Base-by-base conservation (phyloP, 495 filamentous ascomycete species). In the Aspergillus bridgeri region DNA sequence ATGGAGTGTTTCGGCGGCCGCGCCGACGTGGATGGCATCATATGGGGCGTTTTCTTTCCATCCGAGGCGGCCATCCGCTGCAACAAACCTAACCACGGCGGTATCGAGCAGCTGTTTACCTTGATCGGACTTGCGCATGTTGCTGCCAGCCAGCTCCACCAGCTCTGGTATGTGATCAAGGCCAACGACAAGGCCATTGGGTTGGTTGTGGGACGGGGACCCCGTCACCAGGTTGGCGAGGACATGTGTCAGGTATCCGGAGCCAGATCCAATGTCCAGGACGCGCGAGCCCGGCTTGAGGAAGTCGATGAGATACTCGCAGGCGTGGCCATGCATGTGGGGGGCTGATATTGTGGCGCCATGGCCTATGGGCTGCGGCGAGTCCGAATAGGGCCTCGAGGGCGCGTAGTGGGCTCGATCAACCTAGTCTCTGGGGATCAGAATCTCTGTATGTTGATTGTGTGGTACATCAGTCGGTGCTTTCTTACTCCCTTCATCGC, bases 21-120 rank as follows among this genome's bases (percentile, higher is more conserved):
- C 94, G 0, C 94, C 94, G 9, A 99, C 94, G 69, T 98, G 94
- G 56, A 99, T 97, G 8, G 90, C 94, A 80, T 98, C 92, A 62
- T 86, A 89, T 33, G 83, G 84, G 25, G 80, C 86, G 17, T 71
- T 63, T 56, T 77, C 67, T 70, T 68, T 57, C 81, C 86, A 95
- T 6, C 94, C 94, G 61, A 84, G 76, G 15, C 94, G 75, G 6
- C 94, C 94, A 75, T 98, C 94, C 0, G 81, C 91, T 0, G 86
- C 82, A 2, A 96, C 75, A 61, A 96, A 96, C 58, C 80, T 71
- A 46, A 89, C 91, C 23, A 74, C 75, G 3, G 84, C 89, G 0
- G 66, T 69, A 21, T 79, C 77, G 23, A 94, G 73, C 50, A 92
- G 70, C 9, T 65, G 65, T 18, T 79, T 65, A 2, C 92, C 93